Conservation (phyloP, 2,329 filamentous ascomycete species). For the Ophiostoma triangulosporum region DNA sequence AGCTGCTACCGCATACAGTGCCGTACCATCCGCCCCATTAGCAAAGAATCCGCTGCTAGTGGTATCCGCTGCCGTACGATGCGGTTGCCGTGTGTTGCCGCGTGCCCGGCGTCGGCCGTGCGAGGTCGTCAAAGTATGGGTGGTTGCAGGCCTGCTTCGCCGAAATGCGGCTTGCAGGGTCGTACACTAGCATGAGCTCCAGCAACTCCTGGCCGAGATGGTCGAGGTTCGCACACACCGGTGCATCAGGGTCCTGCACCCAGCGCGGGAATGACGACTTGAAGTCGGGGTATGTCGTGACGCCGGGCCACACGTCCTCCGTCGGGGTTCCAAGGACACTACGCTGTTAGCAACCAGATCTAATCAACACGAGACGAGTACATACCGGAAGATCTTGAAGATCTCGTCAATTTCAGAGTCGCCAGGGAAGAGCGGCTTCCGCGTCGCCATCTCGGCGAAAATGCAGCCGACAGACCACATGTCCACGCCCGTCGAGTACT, state of each 20-base stretch:
- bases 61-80: conserved; percentile 19
- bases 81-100: conserved; percentile 5
- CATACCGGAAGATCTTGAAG: conserved; percentile 74
- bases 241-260: conserved; percentile 50
- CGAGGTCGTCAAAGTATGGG: conserved; percentile 52
- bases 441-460: conserved; percentile 86
- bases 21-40: neutral
- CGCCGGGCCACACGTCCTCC: conserved; percentile 70
- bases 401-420: conserved; percentile 90
- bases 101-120: neutral
- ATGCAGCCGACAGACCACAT: conserved; percentile 90
- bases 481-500: conserved; percentile 85
- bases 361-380: too few relatives aligned
- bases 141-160: conserved; percentile 78
- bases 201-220: conserved; percentile 53
- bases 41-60: conserved; percentile 16
- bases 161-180: conserved; percentile 70
- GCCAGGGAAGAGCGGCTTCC: conserved; percentile 77
- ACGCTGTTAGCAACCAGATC: neutral
- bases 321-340: conserved; percentile 62
- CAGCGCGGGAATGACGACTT: conserved; percentile 82
- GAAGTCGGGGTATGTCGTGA: conserved; percentile 81
- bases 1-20: neutral
- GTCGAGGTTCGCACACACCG: conserved; percentile 58
- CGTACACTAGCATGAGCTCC: conserved; percentile 61